phyloP scores from a whole-genome alignment of 805 yeast species.

The Ogataea populi-albae region DNA sequence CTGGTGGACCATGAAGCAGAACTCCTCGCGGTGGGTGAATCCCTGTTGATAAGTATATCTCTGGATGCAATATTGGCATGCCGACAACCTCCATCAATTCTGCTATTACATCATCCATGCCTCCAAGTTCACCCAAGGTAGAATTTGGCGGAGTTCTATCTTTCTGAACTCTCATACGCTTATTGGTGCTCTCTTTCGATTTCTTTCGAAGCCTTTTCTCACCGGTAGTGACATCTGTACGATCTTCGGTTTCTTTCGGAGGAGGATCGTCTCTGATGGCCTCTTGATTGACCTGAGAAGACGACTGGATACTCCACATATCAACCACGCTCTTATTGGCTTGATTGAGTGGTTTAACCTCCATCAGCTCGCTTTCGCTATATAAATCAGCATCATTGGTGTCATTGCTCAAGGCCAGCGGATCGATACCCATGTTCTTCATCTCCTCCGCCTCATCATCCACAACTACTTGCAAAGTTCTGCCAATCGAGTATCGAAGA shows the following conservation, averaged over 20 bases:
- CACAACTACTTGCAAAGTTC: slow-evolving; percentile 51
- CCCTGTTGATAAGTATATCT: slow-evolving; percentile 81
- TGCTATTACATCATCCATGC: slow-evolving; percentile 79
- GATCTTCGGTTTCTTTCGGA: neutral
- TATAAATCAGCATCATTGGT: slow-evolving; percentile 30
- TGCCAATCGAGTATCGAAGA: slow-evolving; percentile 62
- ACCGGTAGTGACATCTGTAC: neutral
- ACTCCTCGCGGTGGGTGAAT: slow-evolving; percentile 95
- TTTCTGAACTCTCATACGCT: slow-evolving; percentile 34
- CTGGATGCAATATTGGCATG: slow-evolving; percentile 90
- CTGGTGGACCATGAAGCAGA: slow-evolving; percentile 96
- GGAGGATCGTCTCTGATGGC: too few relatives aligned
- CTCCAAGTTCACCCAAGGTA: slow-evolving; percentile 77
- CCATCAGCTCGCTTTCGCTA: slow-evolving; percentile 52
- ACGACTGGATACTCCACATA: slow-evolving; percentile 49
- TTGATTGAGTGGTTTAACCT: slow-evolving; percentile 59
- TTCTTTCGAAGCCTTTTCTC: slow-evolving; percentile 9
- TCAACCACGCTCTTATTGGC: slow-evolving; percentile 76
- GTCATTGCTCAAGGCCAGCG: slow-evolving; percentile 15
- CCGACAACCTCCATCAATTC: slow-evolving; percentile 90
- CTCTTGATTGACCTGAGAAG: slow-evolving; percentile 15
- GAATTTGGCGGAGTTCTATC: slow-evolving; percentile 70
- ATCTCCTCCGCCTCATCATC: slow-evolving; percentile 64
- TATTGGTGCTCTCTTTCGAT: slow-evolving; percentile 51
- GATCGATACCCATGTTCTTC: slow-evolving; percentile 31